phyloP scores from a whole-genome alignment of 495 filamentous ascomycete genomes.

The Hypomontagnella submonticulosa region DNA sequence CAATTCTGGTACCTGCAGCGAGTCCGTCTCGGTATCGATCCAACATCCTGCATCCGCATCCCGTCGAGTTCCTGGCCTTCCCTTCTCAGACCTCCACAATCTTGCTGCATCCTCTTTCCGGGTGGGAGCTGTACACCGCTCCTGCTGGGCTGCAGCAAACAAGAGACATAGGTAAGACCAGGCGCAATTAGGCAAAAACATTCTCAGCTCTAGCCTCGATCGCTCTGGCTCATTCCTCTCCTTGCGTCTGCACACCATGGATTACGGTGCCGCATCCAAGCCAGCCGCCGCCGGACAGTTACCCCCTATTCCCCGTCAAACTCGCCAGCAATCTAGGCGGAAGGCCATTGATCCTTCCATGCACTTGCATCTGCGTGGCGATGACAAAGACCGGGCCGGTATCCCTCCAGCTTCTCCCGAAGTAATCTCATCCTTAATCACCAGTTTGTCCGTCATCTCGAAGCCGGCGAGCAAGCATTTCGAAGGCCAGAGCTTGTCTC shows the following conservation, averaged over 20 bases:
- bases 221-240: conserved; percentile 23
- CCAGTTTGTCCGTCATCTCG: conserved; percentile 88
- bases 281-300: conserved; percentile 30
- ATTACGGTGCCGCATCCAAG: conserved; percentile 33
- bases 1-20: conserved; percentile 41
- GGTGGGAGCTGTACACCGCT: conserved; percentile 37
- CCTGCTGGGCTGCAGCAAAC: conserved; percentile 26
- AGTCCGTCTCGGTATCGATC: conserved; percentile 37
- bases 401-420: conserved; percentile 81
- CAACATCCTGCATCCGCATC: conserved; percentile 32
- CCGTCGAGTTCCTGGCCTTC: conserved; percentile 25
- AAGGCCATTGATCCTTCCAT: conserved; percentile 51
- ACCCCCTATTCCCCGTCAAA: conserved; percentile 49
- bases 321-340: conserved; percentile 51
- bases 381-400: conserved; percentile 53
- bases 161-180: conserved; percentile 36
- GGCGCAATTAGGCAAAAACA: conserved; percentile 42
- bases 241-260: conserved; percentile 36
- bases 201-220: conserved; percentile 39
- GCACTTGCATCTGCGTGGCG: conserved; percentile 47
- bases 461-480: conserved; percentile 78
- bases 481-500: conserved; percentile 66
- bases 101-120: conserved; percentile 26
- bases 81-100: conserved; percentile 32
- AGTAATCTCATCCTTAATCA: conserved; percentile 93